Percentiles rank a stretch among this genome's conserved stretches.
phyloP scores from a whole-genome alignment of 139 green algal genomes.

The Volvox africanus region DNA sequence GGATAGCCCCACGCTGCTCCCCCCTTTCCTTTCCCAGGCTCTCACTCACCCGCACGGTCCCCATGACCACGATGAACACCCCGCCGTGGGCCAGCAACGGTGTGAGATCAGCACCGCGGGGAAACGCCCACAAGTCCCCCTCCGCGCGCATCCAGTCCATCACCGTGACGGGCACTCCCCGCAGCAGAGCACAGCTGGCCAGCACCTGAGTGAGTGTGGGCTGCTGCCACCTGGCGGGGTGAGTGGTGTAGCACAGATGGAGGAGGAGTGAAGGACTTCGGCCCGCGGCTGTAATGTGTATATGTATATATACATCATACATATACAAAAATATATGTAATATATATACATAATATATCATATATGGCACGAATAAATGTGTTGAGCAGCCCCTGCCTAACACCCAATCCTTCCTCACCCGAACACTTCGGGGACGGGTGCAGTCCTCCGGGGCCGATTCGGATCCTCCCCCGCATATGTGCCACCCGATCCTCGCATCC shows the following conservation, averaged over 20 bases:
- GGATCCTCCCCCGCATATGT: too few relatives aligned
- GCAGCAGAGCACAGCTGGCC: constrained; percentile 25
- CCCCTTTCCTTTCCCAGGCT: neutral
- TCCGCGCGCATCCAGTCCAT: constrained; percentile 35
- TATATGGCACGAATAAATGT: too few relatives aligned
- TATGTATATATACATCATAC: too few relatives aligned
- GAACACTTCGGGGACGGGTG: too few relatives aligned
- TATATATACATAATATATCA: too few relatives aligned
- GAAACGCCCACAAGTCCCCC: constrained; percentile 42
- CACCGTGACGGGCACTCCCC: neutral
- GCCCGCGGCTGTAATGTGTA: too few relatives aligned
- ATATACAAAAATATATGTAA: too few relatives aligned
- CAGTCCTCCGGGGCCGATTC: too few relatives aligned
- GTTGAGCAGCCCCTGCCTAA: too few relatives aligned
- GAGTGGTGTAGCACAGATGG: neutral
- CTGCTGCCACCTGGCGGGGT: constrained; percentile 23
- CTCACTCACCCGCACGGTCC: constrained; percentile 48
- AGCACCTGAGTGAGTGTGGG: constrained; percentile 35
- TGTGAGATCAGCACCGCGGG: constrained; percentile 34
- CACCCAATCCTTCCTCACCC: too few relatives aligned
- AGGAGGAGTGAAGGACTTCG: neutral
- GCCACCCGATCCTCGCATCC: neutral
- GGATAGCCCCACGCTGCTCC: neutral
- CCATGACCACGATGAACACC: constrained; percentile 58
- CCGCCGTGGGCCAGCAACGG: constrained; percentile 15